Percentiles rank a stretch among this genome's conserved stretches.
Evolutionary conservation across 2,329 filamentous ascomycete species (phyloP).

Genomic region (Fusarium mundagurra): DNA sequence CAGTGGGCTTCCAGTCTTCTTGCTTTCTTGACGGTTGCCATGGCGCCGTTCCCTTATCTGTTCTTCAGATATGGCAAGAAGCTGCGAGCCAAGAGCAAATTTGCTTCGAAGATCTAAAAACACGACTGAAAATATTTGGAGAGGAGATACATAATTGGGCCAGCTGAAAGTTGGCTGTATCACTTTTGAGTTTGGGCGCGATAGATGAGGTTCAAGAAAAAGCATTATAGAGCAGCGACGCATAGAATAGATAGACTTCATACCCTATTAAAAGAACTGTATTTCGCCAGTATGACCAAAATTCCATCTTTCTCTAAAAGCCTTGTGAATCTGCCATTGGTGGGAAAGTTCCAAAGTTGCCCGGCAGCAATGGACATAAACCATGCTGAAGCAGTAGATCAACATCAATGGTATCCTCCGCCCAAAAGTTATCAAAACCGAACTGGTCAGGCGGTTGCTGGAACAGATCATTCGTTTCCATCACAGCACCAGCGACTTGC

Average conservation of each 20-base stretch:
- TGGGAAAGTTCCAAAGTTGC: conserved; percentile 3
- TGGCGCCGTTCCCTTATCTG: conserved; percentile 33
- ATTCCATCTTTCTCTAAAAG: not conserved
- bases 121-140: fast-evolving
- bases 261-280: not conserved
- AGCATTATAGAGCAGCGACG: not conserved
- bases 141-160: not conserved
- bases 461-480: not conserved
- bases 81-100: conserved; percentile 28
- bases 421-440: conserved; percentile 11
- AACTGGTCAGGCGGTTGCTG: not conserved
- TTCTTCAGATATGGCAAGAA: conserved; percentile 36
- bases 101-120: conserved; percentile 4
- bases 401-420: conserved; percentile 16
- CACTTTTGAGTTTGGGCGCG: too few species aligned
- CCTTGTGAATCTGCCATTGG: not conserved
- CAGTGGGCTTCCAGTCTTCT: conserved; percentile 34
- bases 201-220: fast-evolving
- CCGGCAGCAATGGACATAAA: conserved; percentile 11
- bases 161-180: fast-evolving
- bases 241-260: not conserved
- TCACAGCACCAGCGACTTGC: not conserved
- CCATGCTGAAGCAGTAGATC: conserved; percentile 26
- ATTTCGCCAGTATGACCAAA: not conserved
- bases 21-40: conserved; percentile 27